Evolutionary conservation across 176 grass and related monocot species (phyloP).

Genomic region (Otatea glauca): DNA sequence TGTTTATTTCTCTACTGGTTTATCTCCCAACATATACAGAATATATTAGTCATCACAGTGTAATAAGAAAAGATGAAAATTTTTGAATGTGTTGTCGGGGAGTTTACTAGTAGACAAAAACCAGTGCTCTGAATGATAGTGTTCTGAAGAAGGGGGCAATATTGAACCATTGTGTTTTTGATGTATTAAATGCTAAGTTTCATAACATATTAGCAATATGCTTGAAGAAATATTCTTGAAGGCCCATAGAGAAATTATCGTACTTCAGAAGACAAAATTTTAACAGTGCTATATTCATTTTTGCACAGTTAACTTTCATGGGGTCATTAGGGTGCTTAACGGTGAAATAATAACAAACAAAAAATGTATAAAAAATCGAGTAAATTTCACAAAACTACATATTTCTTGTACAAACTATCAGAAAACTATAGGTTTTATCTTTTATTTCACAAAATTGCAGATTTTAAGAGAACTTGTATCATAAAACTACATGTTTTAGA

Average conservation of each 20-base stretch:
- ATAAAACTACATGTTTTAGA: too few relatives aligned
- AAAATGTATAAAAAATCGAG: background rate
- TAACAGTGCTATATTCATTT: background rate
- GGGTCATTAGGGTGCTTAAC: background rate
- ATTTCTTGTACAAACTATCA: too few relatives aligned
- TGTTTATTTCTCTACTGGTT: slow-evolving; percentile 27
- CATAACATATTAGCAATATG: background rate
- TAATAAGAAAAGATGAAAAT: background rate
- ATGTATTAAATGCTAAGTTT: background rate
- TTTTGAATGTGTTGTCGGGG: too few relatives aligned
- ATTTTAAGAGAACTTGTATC: too few relatives aligned
- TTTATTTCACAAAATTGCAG: too few relatives aligned
- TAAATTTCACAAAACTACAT: too few relatives aligned
- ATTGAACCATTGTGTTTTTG: background rate
- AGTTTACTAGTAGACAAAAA: background rate
- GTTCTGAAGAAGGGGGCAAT: background rate
- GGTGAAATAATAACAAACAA: background rate
- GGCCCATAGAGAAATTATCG: background rate
- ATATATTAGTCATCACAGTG: background rate
- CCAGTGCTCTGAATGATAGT: background rate
- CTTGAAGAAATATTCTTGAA: background rate
- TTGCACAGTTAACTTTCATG: background rate
- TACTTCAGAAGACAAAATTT: background rate
- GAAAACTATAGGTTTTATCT: too few relatives aligned
- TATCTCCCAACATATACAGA: background rate